Base-by-base conservation (phyloP, 2,329 filamentous ascomycete species). In the Thielaviopsis cerberus region DNA sequence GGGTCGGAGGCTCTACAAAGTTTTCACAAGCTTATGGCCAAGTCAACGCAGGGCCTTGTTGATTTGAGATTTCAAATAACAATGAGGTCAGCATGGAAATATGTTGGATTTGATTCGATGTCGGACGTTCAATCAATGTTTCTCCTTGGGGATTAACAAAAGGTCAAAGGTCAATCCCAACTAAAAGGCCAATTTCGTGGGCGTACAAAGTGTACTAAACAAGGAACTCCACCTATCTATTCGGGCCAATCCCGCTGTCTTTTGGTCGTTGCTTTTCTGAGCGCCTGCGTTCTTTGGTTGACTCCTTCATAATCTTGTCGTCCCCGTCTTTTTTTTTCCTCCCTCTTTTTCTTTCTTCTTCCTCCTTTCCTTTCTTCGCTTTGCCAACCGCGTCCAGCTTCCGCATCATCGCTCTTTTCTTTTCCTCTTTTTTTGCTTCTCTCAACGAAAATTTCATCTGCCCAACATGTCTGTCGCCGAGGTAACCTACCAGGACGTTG, bases 401-500 rank as follows among this genome's bases (percentile, higher is more conserved):
- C 34, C 20, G 37, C 20, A 23, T 51, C 48, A n/a, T 37, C 13
- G 54, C 23, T 15, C 50, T 53, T 52, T 60, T 52, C 7, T 41
- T 60, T 27, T 26, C 13, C 20, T 37, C 57, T 61, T 62, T 55
- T 53, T 50, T 48, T 58, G 30, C 51, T 58, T 61, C 61, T 23
- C 20, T 17, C 6, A 11, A 53, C 11, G 37, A 23, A 56, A 24
- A 57, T 48, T 34, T 7, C 45, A 55, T n/a, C 23, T 10, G 37
- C 22, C 59, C 64, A 66, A 66, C 63, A 70, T 70, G 66, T 67
- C 68, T 52, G 55, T 57, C 23, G 52, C 58, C 67, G 75, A 80
- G 68, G 80, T 83, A 74, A 92, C 86, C 67, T 87, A 82, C 74
- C 76, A 84, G 68, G 87, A 95, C 72, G 81, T 94, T 73, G 78